phyloP scores from a whole-genome alignment of 163 green algal genomes.

The Chloromonas sp. region DNA sequence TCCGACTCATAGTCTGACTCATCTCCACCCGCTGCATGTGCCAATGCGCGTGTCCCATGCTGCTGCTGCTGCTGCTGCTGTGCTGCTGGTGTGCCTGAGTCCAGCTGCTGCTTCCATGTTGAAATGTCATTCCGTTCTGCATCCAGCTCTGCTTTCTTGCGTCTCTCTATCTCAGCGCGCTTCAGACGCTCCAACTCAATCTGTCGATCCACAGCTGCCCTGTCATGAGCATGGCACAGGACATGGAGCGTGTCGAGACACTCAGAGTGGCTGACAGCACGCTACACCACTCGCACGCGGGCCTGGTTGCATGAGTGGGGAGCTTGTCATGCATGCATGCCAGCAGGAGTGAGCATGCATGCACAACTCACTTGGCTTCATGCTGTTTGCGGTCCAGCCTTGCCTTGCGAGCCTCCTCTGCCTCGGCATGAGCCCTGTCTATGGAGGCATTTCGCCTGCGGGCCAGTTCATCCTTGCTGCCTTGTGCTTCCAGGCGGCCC shows the following conservation, averaged over 20 bases:
- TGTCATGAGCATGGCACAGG: conserved; percentile 12
- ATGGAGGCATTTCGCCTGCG: conserved; percentile 40
- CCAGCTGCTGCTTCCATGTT: conserved; percentile 4
- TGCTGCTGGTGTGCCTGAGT: background rate
- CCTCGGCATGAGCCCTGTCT: conserved; percentile 26
- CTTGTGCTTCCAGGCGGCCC: conserved; percentile 22
- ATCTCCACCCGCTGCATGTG: conserved; percentile 12
- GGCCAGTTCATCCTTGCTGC: conserved; percentile 26
- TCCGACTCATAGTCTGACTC: conserved; percentile 54
- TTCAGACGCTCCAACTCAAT: conserved; percentile 45
- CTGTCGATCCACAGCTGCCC: conserved; percentile 37
- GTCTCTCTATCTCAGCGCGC: conserved; percentile 34
- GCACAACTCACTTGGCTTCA: conserved; percentile 37
- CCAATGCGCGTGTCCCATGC: background rate
- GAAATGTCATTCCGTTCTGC: background rate
- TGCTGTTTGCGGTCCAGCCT: conserved; percentile 34
- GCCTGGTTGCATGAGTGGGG: no score
- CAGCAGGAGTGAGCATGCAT: background rate
- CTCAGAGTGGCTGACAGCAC: background rate
- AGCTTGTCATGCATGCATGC: background rate
- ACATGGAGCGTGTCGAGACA: background rate
- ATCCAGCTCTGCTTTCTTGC: conserved; percentile 8
- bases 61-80: conserved; percentile 12
- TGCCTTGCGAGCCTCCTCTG: conserved; percentile 22
- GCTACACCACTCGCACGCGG: no score